Evolutionary conservation across 1,284 basidiomycete species (phyloP), one percentile per base, ranked within the genome.

Genomic region (Cutaneotrichosporon cutaneum): DNA sequence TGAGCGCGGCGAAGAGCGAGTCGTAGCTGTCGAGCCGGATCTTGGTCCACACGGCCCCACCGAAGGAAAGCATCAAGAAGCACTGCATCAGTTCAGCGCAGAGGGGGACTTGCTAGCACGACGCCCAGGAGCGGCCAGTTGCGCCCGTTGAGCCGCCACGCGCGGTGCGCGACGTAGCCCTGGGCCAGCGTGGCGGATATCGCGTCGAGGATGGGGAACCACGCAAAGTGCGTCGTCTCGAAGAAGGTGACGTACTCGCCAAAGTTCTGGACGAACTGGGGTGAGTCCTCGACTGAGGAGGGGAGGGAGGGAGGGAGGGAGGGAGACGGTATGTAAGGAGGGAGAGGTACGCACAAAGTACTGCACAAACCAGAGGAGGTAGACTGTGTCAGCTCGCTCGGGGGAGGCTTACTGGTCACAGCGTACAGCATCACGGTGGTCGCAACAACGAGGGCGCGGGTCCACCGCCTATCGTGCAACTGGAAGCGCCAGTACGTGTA

Each of bases 131-230:
- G 39, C 51, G 56, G 60, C 60, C 62, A 68, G 59, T 66, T 71
- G 21, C 70, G 60, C n/a, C 52, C 53, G 27, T 57, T 66, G 11
- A 75, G 65, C 7, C 72, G 64, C 63, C 63, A 71, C 4, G 69
- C 70, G 59, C 71, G 63, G 47, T 73, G 68, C 16, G 71, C 63
- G 58, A 75, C 74, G 65, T 72, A 75, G 18, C 36, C 51, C 59
- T 74, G 73, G 24, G 70, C 61, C 21, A 63, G 10, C 33, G 35
- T 39, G 0, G 54, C 51, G 10, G 50, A 51, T 32, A 61, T n/a
- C 1, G 44, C 39, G 56, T 70, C 69, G 24, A 69, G 50, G 54
- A 70, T 56, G 3, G 69, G 68, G 42, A 65, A 65, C 64, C 66
- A 69, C 14, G 60, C 45, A 21, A 30, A 10, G 22, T 44, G 18